A percentile compares a stretch with the other conserved stretches of the same genome.
Evolutionary conservation across 805 yeast genomes (phyloP).

Genomic region (Yamadazyma endophytica): DNA sequence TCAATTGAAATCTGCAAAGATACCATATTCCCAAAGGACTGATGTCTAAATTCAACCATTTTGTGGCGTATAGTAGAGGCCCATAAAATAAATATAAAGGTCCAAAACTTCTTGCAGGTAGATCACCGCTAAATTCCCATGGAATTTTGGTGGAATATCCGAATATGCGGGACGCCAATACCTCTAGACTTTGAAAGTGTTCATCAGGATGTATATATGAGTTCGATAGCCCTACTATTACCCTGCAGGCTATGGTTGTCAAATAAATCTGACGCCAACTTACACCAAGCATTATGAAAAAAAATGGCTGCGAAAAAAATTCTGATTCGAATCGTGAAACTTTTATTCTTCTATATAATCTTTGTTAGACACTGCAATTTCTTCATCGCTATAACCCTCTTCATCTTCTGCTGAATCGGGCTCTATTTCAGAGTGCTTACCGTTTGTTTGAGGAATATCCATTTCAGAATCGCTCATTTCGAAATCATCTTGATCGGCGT

Average conservation of each 20-base stretch:
- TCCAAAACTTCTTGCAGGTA: conserved; percentile 67
- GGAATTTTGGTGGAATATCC: conserved; percentile 49
- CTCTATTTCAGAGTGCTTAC: conserved; percentile 9
- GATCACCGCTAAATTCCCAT: conserved; percentile 71
- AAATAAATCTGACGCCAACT: conserved; percentile 49
- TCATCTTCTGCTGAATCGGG: conserved; percentile 10
- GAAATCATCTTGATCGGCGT: conserved; percentile 8
- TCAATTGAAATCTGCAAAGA: conserved; percentile 48
- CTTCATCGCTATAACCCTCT: conserved; percentile 23
- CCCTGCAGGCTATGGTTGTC: conserved; percentile 42
- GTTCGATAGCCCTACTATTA: conserved; percentile 58
- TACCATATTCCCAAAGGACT: conserved; percentile 52
- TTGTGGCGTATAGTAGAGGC: conserved; percentile 46
- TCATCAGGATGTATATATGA: conserved; percentile 98
- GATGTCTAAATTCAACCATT: conserved; percentile 28
- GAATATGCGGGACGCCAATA: conserved; percentile 48
- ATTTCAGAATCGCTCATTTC: conserved; percentile 2
- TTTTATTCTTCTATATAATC: conserved; percentile 3
- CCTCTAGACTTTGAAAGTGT: conserved; percentile 88
- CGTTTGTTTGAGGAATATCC: too few species aligned
- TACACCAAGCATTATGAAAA: too few species aligned
- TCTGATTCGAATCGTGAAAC: too few species aligned
- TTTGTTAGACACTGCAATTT: conserved; percentile 6
- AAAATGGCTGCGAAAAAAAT: too few species aligned
- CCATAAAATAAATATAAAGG: conserved; percentile 68